Percentiles rank a stretch among this genome's conserved stretches.
These are phyloP conservation scores for Trametes pubescens DNA, from an alignment of 1,284 basidiomycete species.

Conservation along the genomic window DNA sequence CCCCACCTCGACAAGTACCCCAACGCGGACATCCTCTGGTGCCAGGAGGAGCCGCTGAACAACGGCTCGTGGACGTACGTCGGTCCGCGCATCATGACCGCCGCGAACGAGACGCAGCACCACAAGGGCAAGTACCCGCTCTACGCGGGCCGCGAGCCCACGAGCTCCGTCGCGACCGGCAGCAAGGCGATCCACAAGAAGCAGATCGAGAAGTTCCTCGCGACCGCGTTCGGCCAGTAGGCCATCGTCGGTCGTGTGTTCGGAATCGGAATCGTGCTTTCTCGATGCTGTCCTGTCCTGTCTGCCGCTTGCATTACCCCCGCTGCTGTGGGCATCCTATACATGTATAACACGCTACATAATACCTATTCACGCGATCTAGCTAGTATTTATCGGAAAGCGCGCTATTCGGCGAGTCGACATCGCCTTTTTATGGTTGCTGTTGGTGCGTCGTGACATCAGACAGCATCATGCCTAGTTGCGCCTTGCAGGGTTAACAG, in stretches of 20 bases:
- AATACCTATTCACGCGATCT: constrained; percentile 30
- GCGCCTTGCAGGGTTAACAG: no score
- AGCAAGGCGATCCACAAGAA: constrained; percentile 91
- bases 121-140: constrained; percentile 90
- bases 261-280: not conserved
- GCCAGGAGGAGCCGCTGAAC: constrained; percentile 94
- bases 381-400: constrained; percentile 20
- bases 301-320: constrained; percentile 1
- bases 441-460: no score
- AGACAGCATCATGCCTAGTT: no score
- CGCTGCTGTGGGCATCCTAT: constrained; percentile 16
- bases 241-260: not conserved
- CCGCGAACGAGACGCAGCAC: constrained; percentile 84
- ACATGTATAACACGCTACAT: constrained; percentile 28
- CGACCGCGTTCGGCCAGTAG: constrained; percentile 55
- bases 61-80: constrained; percentile 95
- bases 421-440: no score
- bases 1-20: constrained; percentile 96
- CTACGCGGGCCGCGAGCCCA: constrained; percentile 89
- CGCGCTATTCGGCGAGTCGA: no score
- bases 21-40: constrained; percentile 92
- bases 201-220: constrained; percentile 81
- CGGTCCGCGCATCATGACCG: constrained; percentile 87
- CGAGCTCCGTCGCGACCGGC: constrained; percentile 90
- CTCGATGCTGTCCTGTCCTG: not conserved